Conservation (phyloP, 2,329 filamentous ascomycete genomes). For the Fusarium longipes region DNA sequence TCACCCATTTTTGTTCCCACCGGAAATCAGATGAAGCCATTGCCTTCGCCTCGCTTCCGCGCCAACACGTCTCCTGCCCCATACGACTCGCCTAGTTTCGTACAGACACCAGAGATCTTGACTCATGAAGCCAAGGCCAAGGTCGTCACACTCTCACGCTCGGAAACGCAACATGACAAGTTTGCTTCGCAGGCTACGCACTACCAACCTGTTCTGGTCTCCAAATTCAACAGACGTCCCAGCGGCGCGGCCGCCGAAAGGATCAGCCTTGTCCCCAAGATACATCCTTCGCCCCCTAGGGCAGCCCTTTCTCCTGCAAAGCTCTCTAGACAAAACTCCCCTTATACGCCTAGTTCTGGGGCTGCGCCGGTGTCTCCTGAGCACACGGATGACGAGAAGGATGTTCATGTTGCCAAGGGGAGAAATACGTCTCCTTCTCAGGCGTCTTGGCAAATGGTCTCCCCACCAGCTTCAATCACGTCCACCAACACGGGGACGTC, state of each 20-base stretch:
- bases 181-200: conserved; percentile 9
- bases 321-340: conserved; percentile 28
- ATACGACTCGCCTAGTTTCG: conserved; percentile 56
- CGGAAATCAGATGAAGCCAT: conserved; percentile 32
- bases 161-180: conserved; percentile 15
- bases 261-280: conserved; percentile 2
- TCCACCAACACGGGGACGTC: conserved; percentile 29
- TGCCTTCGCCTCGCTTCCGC: conserved; percentile 56
- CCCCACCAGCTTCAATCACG: conserved; percentile 52
- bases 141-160: conserved; percentile 24
- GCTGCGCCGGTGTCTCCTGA: conserved; percentile 57
- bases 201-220: conserved; percentile 33
- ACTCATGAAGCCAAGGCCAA: conserved; percentile 20
- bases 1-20: conserved; percentile 55
- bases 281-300: conserved; percentile 28
- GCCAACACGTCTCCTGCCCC: conserved; percentile 67
- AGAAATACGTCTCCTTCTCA: conserved; percentile 54
- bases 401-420: conserved; percentile 44
- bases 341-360: conserved; percentile 34
- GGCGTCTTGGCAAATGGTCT: conserved; percentile 62
- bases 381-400: conserved; percentile 43
- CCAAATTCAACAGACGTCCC: conserved; percentile 46
- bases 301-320: conserved; percentile 4
- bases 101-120: background rate
- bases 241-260: conserved; percentile 23